A percentile compares a stretch with the other conserved stretches of the same genome.
These are phyloP conservation scores for Digitaria exilis DNA, from an alignment of 202 grass and related monocot species.

Conservation along the genomic window DNA sequence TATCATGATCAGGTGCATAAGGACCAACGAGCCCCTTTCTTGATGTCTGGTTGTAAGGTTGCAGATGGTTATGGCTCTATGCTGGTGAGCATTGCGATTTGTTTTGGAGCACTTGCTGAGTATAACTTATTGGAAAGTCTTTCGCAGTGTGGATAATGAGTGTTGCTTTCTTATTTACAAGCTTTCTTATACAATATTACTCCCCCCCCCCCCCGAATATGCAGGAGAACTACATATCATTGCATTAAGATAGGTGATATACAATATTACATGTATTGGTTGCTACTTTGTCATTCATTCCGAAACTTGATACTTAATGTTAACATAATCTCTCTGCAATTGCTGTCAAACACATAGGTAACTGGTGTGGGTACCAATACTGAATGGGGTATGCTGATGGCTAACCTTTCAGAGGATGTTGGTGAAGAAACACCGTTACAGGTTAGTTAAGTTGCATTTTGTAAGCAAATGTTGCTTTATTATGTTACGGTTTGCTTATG, in stretches of 20 bases:
- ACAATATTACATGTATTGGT: conserved; percentile 4
- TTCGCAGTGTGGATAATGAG: conserved; percentile 26
- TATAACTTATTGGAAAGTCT: conserved; percentile 24
- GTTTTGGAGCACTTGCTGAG: conserved; percentile 40
- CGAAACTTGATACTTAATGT: neutral
- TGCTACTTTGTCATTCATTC: conserved; percentile 5
- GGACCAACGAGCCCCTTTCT: conserved; percentile 80
- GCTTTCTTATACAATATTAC: conserved; percentile 8
- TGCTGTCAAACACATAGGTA: conserved; percentile 62
- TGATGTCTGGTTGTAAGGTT: conserved; percentile 99
- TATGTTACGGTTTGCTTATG: conserved; percentile 22
- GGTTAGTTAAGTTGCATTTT: conserved; percentile 50
- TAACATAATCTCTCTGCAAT: neutral
- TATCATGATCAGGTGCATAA: conserved; percentile 65
- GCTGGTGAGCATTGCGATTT: conserved; percentile 60
- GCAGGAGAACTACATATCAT: no score
- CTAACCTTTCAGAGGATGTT: conserved; percentile 92
- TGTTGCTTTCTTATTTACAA: conserved; percentile 16
- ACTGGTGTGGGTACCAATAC: conserved; percentile 92
- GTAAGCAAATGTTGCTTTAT: neutral
- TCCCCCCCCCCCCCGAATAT: no score
- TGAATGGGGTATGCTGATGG: conserved; percentile 98
- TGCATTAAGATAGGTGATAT: neutral
- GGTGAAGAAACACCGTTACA: conserved; percentile 97
- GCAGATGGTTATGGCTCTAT: conserved; percentile 93